Base-by-base conservation (phyloP, 2,329 filamentous ascomycete genomes). In the Capronia coronata region DNA sequence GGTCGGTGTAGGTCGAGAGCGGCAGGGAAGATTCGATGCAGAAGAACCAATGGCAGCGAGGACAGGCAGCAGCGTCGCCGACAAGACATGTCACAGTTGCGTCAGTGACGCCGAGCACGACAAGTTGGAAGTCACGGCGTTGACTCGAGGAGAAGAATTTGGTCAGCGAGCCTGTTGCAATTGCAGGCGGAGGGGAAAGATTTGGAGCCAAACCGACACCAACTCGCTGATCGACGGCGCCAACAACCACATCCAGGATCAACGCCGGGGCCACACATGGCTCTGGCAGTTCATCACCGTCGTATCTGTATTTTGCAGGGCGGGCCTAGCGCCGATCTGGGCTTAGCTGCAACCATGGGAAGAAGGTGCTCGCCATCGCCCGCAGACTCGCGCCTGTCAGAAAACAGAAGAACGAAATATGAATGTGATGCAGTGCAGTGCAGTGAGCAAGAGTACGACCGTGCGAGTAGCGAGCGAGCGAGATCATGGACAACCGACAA, bases 181-280 rank as follows among this genome's bases (percentile, higher is more conserved):
- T n/a, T n/a, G n/a, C n/a, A n/a, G n/a, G n/a, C n/a, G n/a, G n/a
- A n/a, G 30, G 8, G 5, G 10, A 13, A 34, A 34, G 9, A 34
- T 13, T 34, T 8, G 14, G 5, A 25, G 32, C 48, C 14, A 42
- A 50, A 45, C 19, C n/a, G 16, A 29, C 25, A 23, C 14, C 43
- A 46, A 46, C 14, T 35, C 43, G 49, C 43, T 51, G 43, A 50
- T 49, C 49, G 46, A 47, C 49, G 40, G 40, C 47, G 49, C 39
- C 41, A 46, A 49, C 43, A 49, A 30, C 53, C 49, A 49, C 23
- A 47, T 50, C 48, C 32, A 55, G 49, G 49, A 50, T 42, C 43
- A 55, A 46, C 46, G 46, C 53, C 53, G 49, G 34, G 49, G 40
- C 53, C 49, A 55, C 53, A 52, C 53, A 49, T 53, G 51, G 48